These are phyloP conservation scores for Kwoniella sp. DNA, from an alignment of 768 basidiomycete species.

Conservation along the genomic window DNA sequence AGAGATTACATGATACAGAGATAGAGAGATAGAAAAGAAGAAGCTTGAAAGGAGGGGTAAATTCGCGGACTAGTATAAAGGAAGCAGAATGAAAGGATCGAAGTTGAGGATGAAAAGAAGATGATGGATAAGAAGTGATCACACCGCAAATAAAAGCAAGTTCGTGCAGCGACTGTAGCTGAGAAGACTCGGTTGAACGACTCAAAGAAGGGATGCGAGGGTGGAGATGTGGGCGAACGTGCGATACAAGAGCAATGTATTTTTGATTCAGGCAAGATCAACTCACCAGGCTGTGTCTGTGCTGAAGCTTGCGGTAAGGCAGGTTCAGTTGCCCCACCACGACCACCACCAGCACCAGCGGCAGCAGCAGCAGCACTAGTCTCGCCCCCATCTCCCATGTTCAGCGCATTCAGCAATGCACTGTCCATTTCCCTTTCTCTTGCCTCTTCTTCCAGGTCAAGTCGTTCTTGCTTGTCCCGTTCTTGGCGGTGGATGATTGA, in stretches of 20 bases:
- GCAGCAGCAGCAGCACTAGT: too few species aligned
- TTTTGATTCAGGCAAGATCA: neutral
- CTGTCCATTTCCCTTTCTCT: constrained; percentile 33
- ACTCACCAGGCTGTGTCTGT: neutral
- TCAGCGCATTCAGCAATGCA: constrained; percentile 8
- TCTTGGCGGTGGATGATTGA: constrained; percentile 35
- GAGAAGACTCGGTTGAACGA: too few species aligned
- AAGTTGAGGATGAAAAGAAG: neutral
- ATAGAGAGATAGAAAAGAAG: neutral
- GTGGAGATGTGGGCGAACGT: neutral
- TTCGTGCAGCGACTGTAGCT: too few species aligned
- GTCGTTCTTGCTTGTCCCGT: constrained; percentile 41
- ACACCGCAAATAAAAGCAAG: neutral
- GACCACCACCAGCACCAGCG: too few species aligned
- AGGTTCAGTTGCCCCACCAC: neutral
- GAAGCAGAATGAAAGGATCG: too few species aligned
- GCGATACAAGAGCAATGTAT: neutral
- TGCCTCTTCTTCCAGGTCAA: constrained; percentile 47
- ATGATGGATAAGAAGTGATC: neutral
- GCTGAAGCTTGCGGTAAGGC: neutral
- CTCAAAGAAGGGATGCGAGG: too few species aligned
- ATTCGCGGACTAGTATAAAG: neutral
- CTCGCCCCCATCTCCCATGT: neutral
- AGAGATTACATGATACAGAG: too few species aligned
- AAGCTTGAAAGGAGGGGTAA: neutral